Conservation (phyloP, 208 protist genomes). For the Crithidia sp. region DNA sequence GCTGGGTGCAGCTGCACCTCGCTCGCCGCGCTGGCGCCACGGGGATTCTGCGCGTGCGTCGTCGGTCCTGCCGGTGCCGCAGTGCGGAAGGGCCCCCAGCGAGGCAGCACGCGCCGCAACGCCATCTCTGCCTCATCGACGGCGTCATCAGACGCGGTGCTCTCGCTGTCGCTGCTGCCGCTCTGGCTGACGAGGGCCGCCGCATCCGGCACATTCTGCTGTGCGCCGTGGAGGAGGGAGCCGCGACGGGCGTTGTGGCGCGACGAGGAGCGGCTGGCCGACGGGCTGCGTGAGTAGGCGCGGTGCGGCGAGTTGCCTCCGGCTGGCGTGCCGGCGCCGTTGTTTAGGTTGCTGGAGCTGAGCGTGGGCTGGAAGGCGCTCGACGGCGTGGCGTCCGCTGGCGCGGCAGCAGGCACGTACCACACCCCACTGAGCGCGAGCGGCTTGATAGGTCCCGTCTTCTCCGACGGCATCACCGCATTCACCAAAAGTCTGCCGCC, state of each 20-base stretch:
- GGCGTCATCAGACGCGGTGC: conserved; percentile 34
- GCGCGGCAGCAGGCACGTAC: conserved; percentile 10
- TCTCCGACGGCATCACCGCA: conserved; percentile 39
- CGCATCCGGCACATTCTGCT: conserved; percentile 13
- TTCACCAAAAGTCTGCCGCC: conserved; percentile 33
- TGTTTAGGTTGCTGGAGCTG: conserved; percentile 17
- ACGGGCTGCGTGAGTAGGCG: conserved; percentile 24
- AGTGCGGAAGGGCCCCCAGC: conserved; percentile 33
- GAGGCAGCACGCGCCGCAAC: conserved; percentile 20
- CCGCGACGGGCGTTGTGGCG: conserved; percentile 20
- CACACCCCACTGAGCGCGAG: conserved; percentile 14
- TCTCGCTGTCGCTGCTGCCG: conserved; percentile 29
- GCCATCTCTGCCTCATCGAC: conserved; percentile 27
- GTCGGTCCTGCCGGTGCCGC: background rate
- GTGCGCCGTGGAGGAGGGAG: conserved; percentile 17
- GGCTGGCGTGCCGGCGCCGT: conserved; percentile 1
- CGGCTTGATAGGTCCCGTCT: conserved; percentile 30
- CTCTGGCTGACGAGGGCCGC: conserved; percentile 17
- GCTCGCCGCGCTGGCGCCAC: conserved; percentile 10
- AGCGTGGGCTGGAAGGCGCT: conserved; percentile 2
- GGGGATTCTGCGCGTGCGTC: conserved; percentile 2
- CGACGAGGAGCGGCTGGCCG: conserved; percentile 27
- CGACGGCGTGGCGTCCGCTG: background rate
- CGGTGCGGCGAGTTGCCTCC: conserved; percentile 24
- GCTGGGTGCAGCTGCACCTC: background rate